phyloP scores from a whole-genome alignment of 75 land plant species.

The Cryptomeria japonica region DNA sequence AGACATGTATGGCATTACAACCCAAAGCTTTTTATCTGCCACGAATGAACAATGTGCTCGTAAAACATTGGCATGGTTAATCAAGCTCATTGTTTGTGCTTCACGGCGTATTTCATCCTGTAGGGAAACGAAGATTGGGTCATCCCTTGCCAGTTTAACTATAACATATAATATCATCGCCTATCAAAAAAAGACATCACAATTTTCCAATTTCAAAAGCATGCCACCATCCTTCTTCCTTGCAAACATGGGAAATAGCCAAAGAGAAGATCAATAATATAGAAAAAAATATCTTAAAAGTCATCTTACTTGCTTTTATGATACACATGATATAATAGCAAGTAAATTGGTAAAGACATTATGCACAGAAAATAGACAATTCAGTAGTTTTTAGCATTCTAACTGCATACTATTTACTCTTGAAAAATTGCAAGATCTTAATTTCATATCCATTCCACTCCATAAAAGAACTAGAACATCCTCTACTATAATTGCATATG shows the following conservation, averaged over 20 bases:
- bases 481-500: not conserved
- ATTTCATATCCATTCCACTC: not conserved
- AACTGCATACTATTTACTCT: not conserved
- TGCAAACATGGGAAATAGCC: not conserved
- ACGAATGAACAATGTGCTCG: constrained; percentile 86
- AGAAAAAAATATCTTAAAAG: not conserved
- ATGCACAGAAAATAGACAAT: not conserved
- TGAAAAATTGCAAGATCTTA: not conserved
- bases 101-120: constrained; percentile 92
- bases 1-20: constrained; percentile 98
- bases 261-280: not conserved
- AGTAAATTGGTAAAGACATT: not conserved
- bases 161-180: not conserved
- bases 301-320: not conserved
- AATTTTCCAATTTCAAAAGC: not conserved
- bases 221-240: not conserved
- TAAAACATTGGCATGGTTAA: constrained; percentile 80
- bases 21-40: constrained; percentile 76
- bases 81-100: constrained; percentile 88
- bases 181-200: not conserved
- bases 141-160: not conserved
- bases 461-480: not conserved
- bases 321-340: not conserved
- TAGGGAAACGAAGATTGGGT: not conserved
- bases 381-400: not conserved